phyloP scores from a whole-genome alignment of 805 yeast genomes.

The Teunomyces cretensis region DNA sequence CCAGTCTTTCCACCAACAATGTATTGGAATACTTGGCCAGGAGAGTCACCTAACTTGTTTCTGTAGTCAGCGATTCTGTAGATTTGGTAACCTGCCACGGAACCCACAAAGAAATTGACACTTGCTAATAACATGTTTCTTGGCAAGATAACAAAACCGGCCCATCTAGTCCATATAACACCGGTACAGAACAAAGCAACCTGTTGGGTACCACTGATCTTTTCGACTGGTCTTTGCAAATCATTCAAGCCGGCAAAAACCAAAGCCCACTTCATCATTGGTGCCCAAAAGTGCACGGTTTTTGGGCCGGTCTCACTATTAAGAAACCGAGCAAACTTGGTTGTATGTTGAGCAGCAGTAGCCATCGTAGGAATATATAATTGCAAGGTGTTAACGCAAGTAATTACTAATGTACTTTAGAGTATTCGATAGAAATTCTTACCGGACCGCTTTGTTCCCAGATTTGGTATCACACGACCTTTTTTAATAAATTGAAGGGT shows the following conservation, averaged over 20 bases:
- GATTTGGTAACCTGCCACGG: slow-evolving; percentile 86
- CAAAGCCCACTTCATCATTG: slow-evolving; percentile 71
- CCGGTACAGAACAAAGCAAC: slow-evolving; percentile 88
- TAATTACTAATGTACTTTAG: not conserved
- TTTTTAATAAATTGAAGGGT: not conserved
- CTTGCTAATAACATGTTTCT: slow-evolving; percentile 84
- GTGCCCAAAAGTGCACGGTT: slow-evolving; percentile 97
- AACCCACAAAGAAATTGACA: slow-evolving; percentile 89
- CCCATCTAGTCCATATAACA: slow-evolving; percentile 97
- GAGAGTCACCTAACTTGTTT: slow-evolving; percentile 58
- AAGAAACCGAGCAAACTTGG: slow-evolving; percentile 68
- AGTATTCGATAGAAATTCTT: not conserved
- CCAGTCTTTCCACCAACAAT: slow-evolving; percentile 48
- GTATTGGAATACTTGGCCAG: slow-evolving; percentile 56
- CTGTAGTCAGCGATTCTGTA: slow-evolving; percentile 71
- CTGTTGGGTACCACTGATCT: slow-evolving; percentile 86
- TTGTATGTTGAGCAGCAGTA: slow-evolving; percentile 34
- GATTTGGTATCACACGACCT: not conserved
- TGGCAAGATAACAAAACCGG: slow-evolving; percentile 83
- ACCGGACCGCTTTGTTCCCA: slow-evolving; percentile 3
- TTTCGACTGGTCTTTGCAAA: slow-evolving; percentile 86
- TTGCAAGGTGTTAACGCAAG: not conserved
- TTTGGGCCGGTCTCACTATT: slow-evolving; percentile 92
- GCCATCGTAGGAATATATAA: slow-evolving; percentile 17
- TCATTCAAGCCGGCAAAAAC: slow-evolving; percentile 92